phyloP scores from a whole-genome alignment of 129 eudicot species.

The Erigeron canadensis region DNA sequence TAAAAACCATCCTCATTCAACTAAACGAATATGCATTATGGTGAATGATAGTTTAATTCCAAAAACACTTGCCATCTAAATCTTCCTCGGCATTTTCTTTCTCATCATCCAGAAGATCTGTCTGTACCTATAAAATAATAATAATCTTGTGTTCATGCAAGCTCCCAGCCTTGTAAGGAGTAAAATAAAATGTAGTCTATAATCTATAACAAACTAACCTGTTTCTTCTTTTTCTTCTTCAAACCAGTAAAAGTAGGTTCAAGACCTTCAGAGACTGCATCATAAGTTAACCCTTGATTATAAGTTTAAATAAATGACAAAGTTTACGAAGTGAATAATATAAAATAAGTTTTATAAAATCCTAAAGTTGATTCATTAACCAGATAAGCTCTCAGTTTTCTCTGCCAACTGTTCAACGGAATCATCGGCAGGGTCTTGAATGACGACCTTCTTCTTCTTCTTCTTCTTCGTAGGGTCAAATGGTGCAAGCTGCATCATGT shows the following conservation, averaged over 20 bases:
- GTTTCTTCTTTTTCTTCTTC: constrained; percentile 89
- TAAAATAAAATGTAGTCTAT: background rate
- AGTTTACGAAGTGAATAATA: background rate
- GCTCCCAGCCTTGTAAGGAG: constrained; percentile 3
- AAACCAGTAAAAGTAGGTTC: constrained; percentile 75
- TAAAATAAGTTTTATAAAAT: background rate
- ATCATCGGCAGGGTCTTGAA: constrained; percentile 77
- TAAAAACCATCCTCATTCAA: background rate
- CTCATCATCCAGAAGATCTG: constrained; percentile 73
- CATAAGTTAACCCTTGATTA: background rate
- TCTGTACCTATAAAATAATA: constrained; percentile 50
- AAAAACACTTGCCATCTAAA: constrained; percentile 51
- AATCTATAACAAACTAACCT: constrained; percentile 37
- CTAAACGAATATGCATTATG: background rate
- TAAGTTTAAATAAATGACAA: background rate
- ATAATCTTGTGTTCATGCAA: constrained; percentile 8
- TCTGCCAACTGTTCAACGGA: constrained; percentile 57
- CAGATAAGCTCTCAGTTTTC: constrained; percentile 65
- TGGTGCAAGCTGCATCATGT: constrained; percentile 63
- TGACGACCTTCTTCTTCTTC: constrained; percentile 87
- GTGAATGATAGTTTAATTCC: background rate
- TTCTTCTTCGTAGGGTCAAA: constrained; percentile 92
- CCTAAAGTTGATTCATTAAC: constrained; percentile 30
- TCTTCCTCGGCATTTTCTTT: constrained; percentile 60
- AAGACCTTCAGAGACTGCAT: constrained; percentile 62